Percentiles rank a stretch among this genome's conserved stretches.
phyloP scores from a whole-genome alignment of 495 filamentous ascomycete genomes.

The Pyronema domesticum region DNA sequence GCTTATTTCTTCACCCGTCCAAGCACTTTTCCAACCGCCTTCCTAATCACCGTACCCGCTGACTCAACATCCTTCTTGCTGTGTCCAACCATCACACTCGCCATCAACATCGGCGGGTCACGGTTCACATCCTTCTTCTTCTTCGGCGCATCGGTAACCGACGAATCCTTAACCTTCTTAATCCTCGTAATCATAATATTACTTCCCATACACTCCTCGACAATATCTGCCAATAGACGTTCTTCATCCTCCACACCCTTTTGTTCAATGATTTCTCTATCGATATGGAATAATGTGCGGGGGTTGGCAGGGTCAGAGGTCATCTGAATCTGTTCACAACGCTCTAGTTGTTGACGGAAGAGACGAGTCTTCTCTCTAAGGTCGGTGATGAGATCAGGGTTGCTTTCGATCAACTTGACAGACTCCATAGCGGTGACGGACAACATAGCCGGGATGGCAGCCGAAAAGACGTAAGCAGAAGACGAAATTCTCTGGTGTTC shows the following conservation, averaged over 20 bases:
- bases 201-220: constrained; percentile 77
- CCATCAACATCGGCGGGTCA: constrained; percentile 64
- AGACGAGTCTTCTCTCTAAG: constrained; percentile 66
- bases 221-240: constrained; percentile 65
- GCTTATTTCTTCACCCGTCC: constrained; percentile 1
- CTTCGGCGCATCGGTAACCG: constrained; percentile 34
- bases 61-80: constrained; percentile 90
- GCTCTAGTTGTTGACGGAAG: constrained; percentile 72
- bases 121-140: constrained; percentile 35
- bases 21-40: constrained; percentile 76
- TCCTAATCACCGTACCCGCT: constrained; percentile 68
- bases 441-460: constrained; percentile 79
- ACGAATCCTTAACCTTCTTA: constrained; percentile 43
- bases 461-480: constrained; percentile 82
- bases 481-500: constrained; percentile 89
- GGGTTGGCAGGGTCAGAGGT: constrained; percentile 74
- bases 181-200: constrained; percentile 73
- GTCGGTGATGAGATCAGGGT: constrained; percentile 54
- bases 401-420: constrained; percentile 63
- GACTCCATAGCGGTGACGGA: constrained; percentile 89
- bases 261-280: constrained; percentile 59
- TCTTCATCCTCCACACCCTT: constrained; percentile 63
- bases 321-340: constrained; percentile 82
- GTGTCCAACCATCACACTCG: constrained; percentile 71
- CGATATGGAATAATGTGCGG: constrained; percentile 66